Percentiles rank a stretch among this genome's conserved stretches.
Conservation (phyloP, 2,329 filamentous ascomycete genomes). For the Colletotrichum sp. region DNA sequence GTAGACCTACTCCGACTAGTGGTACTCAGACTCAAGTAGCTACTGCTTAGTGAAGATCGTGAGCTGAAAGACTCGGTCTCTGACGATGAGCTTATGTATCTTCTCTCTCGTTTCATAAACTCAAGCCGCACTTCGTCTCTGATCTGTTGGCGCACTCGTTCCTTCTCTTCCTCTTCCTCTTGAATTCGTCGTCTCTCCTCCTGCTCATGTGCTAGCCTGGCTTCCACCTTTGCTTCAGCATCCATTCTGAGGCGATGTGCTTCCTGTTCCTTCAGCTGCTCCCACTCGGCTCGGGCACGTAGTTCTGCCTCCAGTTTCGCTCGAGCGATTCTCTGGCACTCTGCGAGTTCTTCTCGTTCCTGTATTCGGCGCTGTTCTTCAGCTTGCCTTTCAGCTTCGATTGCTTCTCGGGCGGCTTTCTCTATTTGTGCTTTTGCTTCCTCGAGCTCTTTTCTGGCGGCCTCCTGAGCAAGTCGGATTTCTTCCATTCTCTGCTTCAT, state of each 20-base stretch:
- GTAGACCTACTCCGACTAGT: background rate
- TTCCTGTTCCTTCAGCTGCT: background rate
- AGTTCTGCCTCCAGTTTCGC: background rate
- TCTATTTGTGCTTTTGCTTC: background rate
- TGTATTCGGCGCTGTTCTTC: background rate
- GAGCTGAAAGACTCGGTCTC: background rate
- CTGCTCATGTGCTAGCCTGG: background rate
- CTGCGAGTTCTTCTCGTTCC: background rate
- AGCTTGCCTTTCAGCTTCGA: background rate
- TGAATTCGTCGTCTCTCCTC: background rate
- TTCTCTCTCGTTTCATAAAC: background rate
- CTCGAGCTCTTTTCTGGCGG: background rate
- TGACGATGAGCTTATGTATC: background rate
- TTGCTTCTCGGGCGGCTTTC: background rate
- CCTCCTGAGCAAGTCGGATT: background rate
- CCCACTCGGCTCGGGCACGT: background rate
- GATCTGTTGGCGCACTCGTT: background rate
- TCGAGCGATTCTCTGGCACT: background rate
- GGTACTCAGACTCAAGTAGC: background rate
- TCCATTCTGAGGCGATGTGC: background rate
- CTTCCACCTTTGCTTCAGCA: background rate
- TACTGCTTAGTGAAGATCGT: background rate
- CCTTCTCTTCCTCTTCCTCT: background rate
- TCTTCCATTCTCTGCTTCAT: background rate
- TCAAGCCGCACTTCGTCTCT: background rate